Evolutionary conservation across 139 green algal genomes (phyloP).

Genomic region (Pseudopediastrum boryanum): DNA sequence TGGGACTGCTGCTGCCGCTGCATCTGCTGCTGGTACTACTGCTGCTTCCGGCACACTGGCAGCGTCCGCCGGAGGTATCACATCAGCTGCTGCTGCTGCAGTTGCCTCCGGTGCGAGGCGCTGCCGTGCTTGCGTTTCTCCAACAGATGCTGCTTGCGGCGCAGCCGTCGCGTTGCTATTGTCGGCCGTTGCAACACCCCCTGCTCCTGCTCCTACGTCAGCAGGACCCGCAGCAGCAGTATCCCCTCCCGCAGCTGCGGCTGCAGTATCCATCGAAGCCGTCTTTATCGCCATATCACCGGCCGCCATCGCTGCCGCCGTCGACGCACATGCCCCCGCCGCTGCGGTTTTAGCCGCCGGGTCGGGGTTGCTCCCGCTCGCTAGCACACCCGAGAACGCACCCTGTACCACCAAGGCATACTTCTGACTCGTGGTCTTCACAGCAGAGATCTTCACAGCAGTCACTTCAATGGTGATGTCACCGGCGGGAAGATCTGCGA

Average conservation of each 20-base stretch:
- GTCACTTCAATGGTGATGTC: conserved; percentile 66
- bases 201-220: not conserved
- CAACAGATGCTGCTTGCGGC: not conserved
- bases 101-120: not conserved
- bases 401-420: conserved; percentile 81
- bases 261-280: not conserved
- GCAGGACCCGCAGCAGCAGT: not conserved
- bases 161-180: not conserved
- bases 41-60: not conserved
- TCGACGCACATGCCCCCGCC: not conserved
- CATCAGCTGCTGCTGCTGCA: not conserved
- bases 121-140: not conserved
- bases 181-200: not conserved
- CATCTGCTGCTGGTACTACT: not conserved
- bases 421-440: conserved; percentile 40
- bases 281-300: not conserved
- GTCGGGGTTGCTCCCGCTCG: conserved; percentile 55
- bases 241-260: not conserved
- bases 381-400: conserved; percentile 60
- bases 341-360: not conserved
- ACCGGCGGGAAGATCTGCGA: conserved; percentile 58
- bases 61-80: not conserved
- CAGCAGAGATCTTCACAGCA: conserved; percentile 21
- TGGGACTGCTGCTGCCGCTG: not conserved
- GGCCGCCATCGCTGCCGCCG: not conserved